Conservation (phyloP, 371 early-diverging fungal species). For the Gilbertella persicaria region DNA sequence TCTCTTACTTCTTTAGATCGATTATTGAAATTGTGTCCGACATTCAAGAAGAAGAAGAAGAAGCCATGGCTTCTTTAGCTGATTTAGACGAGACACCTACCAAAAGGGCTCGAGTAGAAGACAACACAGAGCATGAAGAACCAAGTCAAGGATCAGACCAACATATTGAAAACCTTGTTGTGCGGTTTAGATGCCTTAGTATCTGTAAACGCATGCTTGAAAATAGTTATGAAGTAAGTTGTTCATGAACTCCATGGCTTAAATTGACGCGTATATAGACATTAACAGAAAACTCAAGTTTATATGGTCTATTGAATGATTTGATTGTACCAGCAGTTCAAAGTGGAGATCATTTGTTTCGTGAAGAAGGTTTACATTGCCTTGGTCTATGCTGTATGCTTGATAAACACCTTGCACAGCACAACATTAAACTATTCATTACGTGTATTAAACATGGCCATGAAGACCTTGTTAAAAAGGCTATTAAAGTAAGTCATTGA, state of each 20-base stretch:
- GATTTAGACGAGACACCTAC: not conserved
- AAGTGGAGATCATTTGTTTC: constrained; percentile 65
- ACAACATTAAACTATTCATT: constrained; percentile 50
- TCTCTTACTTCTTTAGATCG: constrained; percentile 29
- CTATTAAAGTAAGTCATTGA: constrained; percentile 41
- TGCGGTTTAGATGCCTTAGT: constrained; percentile 58
- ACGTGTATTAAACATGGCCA: constrained; percentile 44
- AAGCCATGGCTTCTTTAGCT: not conserved
- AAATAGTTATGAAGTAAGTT: constrained; percentile 61
- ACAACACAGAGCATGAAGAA: not conserved
- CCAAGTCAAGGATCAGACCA: not conserved
- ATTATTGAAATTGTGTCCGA: constrained; percentile 80
- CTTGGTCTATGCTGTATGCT: constrained; percentile 77
- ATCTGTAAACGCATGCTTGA: constrained; percentile 76
- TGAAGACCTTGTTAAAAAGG: constrained; percentile 46
- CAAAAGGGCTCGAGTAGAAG: not conserved
- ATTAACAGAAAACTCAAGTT: constrained; percentile 71
- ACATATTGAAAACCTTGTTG: constrained; percentile 3
- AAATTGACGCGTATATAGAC: constrained; percentile 18
- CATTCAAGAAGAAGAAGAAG: constrained; percentile 27
- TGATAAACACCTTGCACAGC: constrained; percentile 55
- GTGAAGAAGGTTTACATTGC: constrained; percentile 80
- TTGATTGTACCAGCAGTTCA: constrained; percentile 80
- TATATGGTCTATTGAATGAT: constrained; percentile 80
- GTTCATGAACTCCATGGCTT: not conserved